Base-by-base conservation (phyloP, 805 yeast species). In the Wickerhamiella brachini region DNA sequence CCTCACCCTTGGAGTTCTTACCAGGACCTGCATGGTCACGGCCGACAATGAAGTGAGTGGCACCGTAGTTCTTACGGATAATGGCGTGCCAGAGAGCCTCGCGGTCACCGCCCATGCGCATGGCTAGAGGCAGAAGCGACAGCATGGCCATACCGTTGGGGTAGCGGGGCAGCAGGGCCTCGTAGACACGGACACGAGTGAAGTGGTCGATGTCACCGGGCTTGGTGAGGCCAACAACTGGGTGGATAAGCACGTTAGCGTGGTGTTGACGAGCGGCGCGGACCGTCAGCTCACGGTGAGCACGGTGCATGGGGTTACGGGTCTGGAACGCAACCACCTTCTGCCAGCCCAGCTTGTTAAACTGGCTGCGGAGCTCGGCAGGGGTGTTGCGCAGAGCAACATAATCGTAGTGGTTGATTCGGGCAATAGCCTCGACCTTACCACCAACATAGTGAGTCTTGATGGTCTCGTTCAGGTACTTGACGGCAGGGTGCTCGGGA, bases 1-100 rank as follows among this genome's bases (percentile, higher is more conserved):
- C 96, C 49, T 78, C 88, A 56, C 97, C 97, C 64, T 82, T 74
- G 53, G 95, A 86, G 77, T 79, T 79, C 53, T 72, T 69, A 56
- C 97, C 97, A 20, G 97, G 97, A 54, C 97, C 97, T 49, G 97
- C 97, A 65, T 89, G 97, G 69, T 89, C 97, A 74, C 97, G 83
- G 54, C 97, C 97, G 47, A 89, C 96, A 63, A 89, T 89, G 73
- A 90, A 90, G 68, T 90, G 97, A 49, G 95, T 84, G 51, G 95
- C 95, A 65, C 97, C 97, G 65, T 82, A 88, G 72, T 89, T 89
- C 74, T 87, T 86, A 71, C 97, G 84, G 66, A 89, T 89, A 62
- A 90, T 83, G 17, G 97, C 95, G 66, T 89, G 97, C 97, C 97
- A 90, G 45, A 89, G 85, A 21, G 97, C 97, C 71, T 89, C 97